Percentiles rank a stretch among this genome's conserved stretches.
These are phyloP conservation scores for Gamarada debralockiae DNA, from an alignment of 495 filamentous ascomycete species.

Conservation along the genomic window DNA sequence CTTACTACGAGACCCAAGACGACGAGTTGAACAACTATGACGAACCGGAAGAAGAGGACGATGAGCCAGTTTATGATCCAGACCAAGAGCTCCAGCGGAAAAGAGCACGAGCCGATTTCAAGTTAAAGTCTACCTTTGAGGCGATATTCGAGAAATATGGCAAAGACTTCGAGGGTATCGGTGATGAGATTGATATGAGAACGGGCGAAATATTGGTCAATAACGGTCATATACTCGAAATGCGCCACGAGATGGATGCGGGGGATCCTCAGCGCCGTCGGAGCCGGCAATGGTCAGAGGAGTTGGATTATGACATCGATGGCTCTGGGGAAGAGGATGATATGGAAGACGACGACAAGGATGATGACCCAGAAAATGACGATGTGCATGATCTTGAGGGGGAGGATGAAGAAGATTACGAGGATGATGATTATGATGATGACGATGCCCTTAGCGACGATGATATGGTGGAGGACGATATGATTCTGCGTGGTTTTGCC, in stretches of 20 bases:
- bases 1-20: conserved; percentile 16
- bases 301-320: conserved; percentile 6
- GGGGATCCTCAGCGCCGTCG: conserved; percentile 20
- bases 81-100: conserved; percentile 47
- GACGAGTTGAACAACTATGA: conserved; percentile 28
- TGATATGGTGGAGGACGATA: conserved; percentile 23
- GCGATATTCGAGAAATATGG: conserved; percentile 85
- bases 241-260: conserved; percentile 49
- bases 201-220: conserved; percentile 79
- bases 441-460: conserved; percentile 23
- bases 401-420: conserved; percentile 14
- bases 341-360: conserved; percentile 8
- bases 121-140: conserved; percentile 78
- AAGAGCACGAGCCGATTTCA: conserved; percentile 56
- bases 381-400: conserved; percentile 11
- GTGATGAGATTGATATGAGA: conserved; percentile 75
- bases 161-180: conserved; percentile 73
- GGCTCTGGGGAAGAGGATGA: conserved; percentile 12
- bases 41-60: conserved; percentile 28
- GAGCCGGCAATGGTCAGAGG: neutral
- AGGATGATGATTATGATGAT: conserved; percentile 8
- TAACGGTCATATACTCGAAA: conserved; percentile 72
- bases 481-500: conserved; percentile 26
- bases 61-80: conserved; percentile 40
- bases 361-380: conserved; percentile 13